Evolutionary conservation across 345 rosid genomes (phyloP).

Genomic region (Eucalyptus marginata): DNA sequence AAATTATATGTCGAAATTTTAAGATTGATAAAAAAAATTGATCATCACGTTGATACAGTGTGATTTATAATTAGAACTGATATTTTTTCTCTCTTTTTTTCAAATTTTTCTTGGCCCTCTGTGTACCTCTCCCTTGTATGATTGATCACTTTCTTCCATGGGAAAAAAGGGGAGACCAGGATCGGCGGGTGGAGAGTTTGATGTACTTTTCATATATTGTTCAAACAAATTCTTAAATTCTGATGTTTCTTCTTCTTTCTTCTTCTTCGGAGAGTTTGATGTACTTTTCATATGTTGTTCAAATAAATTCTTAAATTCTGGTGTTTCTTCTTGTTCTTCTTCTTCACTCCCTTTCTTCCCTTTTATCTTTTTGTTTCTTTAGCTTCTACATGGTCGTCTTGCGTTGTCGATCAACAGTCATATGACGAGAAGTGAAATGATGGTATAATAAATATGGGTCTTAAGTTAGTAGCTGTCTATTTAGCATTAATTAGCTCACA

Average conservation of each 20-base stretch:
- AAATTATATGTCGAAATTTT: not conserved
- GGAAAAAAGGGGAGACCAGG: not conserved
- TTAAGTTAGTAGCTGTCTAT: not conserved
- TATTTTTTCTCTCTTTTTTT: rapidly evolving
- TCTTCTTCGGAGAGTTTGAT: not conserved
- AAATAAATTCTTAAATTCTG: not conserved
- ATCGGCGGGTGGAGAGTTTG: not conserved
- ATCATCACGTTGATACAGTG: not conserved
- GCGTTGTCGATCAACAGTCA: too few relatives aligned
- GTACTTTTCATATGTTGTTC: not conserved
- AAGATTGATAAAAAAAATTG: not conserved
- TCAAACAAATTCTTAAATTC: not conserved
- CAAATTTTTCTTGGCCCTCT: not conserved
- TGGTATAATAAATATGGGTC: too few relatives aligned
- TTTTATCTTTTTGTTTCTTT: too few relatives aligned
- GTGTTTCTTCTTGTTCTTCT: not conserved
- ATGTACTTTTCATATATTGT: not conserved
- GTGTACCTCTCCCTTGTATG: not conserved
- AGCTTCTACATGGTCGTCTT: not conserved
- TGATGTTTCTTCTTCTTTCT: not conserved
- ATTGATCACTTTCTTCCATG: not conserved
- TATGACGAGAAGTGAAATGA: not conserved
- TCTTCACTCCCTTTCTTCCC: too few relatives aligned
- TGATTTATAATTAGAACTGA: not conserved
- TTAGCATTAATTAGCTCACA: not conserved